Evolutionary conservation across 2,329 filamentous ascomycete species (phyloP), one percentile per base, ranked within the genome.

Genomic region (Diaporthe ampelina): DNA sequence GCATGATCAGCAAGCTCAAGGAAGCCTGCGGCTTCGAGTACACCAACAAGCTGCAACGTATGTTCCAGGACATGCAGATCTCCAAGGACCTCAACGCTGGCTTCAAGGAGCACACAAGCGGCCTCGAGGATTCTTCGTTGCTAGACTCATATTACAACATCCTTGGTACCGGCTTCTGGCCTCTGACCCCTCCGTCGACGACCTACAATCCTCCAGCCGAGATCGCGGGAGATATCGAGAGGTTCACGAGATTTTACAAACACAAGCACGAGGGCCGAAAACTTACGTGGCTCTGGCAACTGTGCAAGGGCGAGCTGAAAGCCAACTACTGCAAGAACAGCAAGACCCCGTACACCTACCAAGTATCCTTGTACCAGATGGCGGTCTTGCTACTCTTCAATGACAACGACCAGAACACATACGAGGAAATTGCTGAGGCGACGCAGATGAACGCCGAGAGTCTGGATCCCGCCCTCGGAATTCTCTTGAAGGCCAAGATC

Each of bases 1-100:
- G 95, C 86, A 99, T 99, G 97, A 99, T 99, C 84, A 95, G 94
- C 87, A 99, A 98, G 86, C 88, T 99, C 78, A 99, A 99, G 87
- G 97, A 99, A 82, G 96, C 97, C 0, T 98, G 97, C 81, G 97
- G 97, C 80, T 99, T 98, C 79, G 97, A 99, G 83, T 99, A 99
- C 85, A 99, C 97, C 78, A 99, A 98, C 88, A 98, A 98, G 87
- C 90, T 99, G 59, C 96, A 98, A 86, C 95, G 97, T 81, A 99
- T 99, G 97, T 99, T 98, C 90, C 96, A 98, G 83, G 97, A 99
- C 81, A 98, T 99, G 88, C 97, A 99, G 83, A 98, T 98, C 68
- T 98, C 96, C 77, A 98, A 98, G 85, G 97, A 99, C 84, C 90
- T 99, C 61, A 99, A 99, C 84, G 90, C 91, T 63, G 92, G 93